phyloP scores from a whole-genome alignment of 2,329 filamentous ascomycete species.

The Nemania sp. region DNA sequence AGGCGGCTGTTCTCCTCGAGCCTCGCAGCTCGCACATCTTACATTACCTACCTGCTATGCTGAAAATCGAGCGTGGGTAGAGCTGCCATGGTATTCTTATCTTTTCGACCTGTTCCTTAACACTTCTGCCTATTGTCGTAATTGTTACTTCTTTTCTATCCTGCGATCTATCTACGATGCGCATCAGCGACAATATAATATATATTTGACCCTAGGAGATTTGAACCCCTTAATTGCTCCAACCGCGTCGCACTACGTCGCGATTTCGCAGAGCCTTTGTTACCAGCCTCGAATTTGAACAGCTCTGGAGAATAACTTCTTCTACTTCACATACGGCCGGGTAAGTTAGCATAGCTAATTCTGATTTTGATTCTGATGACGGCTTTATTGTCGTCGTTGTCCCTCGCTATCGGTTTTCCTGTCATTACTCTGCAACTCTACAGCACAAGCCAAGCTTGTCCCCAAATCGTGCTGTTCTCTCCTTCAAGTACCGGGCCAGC shows the following conservation, averaged over 20 bases:
- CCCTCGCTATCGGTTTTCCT: background rate
- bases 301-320: background rate
- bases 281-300: background rate
- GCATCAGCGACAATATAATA: background rate
- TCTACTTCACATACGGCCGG: no score
- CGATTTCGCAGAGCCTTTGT: slow-evolving; percentile 5
- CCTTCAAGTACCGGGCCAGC: no score
- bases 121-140: no score
- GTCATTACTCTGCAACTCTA: background rate
- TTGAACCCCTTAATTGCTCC: slow-evolving; percentile 20
- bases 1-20: slow-evolving; percentile 3
- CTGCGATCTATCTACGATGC: no score
- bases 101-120: no score
- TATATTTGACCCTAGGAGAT: slow-evolving; percentile 14
- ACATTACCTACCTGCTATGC: no score
- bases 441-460: no score
- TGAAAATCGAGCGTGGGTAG: background rate
- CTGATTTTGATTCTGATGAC: background rate
- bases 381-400: background rate
- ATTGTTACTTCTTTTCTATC: no score
- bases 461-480: no score
- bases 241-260: slow-evolving; percentile 1
- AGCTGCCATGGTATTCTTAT: no score
- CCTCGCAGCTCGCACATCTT: background rate
- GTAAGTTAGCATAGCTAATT: no score